These are phyloP conservation scores for Capsicum baccatum DNA, from an alignment of 257 asterid species.

Conservation along the genomic window DNA sequence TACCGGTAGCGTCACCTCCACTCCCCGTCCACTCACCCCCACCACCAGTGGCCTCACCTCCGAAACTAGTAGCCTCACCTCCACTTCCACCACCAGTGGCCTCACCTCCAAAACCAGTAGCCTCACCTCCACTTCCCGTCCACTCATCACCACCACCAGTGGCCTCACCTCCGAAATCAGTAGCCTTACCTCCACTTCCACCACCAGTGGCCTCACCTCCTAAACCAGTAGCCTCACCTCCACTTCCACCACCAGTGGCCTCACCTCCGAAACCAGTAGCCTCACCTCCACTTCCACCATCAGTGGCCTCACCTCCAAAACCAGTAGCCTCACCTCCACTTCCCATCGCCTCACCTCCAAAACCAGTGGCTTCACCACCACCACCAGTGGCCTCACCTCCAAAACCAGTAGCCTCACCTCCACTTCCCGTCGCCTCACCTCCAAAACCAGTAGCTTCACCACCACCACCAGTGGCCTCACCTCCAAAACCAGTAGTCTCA, in stretches of 20 bases:
- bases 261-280: constrained; percentile 26
- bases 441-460: background rate
- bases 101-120: constrained; percentile 5
- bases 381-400: background rate
- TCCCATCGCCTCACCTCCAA: background rate
- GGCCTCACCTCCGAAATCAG: constrained; percentile 24
- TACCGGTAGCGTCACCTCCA: background rate
- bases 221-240: background rate
- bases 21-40: constrained; percentile 10
- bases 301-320: background rate
- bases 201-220: constrained; percentile 33
- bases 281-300: constrained; percentile 27
- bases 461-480: background rate
- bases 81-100: constrained; percentile 17
- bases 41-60: background rate
- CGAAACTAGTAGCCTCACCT: background rate
- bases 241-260: constrained; percentile 20
- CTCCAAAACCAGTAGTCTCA: background rate
- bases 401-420: background rate
- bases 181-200: background rate
- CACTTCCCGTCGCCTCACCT: background rate
- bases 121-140: constrained; percentile 19
- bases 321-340: background rate
- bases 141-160: constrained; percentile 30
- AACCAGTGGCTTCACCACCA: background rate